These are phyloP conservation scores for Clonostachys chloroleuca DNA, from an alignment of 2,329 filamentous ascomycete species.

Conservation along the genomic window DNA sequence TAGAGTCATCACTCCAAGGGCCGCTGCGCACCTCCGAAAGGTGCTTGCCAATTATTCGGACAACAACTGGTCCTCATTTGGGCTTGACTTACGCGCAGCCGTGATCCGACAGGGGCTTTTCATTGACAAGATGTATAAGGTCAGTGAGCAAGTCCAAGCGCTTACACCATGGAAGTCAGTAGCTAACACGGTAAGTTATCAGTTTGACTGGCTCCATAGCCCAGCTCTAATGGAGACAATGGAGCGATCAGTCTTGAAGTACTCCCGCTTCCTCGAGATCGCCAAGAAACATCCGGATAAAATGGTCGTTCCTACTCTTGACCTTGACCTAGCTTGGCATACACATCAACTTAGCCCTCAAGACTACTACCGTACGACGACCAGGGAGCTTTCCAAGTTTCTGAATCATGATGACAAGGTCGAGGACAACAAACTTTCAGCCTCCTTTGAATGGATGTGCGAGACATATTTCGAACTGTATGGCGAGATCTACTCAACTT, in stretches of 20 bases:
- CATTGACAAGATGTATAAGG: constrained; percentile 30
- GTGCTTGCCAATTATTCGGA: background rate
- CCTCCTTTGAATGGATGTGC: constrained; percentile 19
- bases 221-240: background rate
- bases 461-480: constrained; percentile 20
- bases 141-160: background rate
- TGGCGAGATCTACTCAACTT: constrained; percentile 24
- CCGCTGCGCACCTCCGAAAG: background rate
- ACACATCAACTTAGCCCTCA: constrained; percentile 30
- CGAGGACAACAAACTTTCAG: constrained; percentile 11
- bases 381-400: constrained; percentile 10
- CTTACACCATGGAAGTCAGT: too few species aligned
- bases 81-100: background rate
- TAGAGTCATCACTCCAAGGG: too few species aligned
- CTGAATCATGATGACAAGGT: constrained; percentile 35
- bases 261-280: background rate
- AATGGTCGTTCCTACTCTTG: constrained; percentile 30
- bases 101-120: constrained; percentile 27
- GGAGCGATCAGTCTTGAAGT: background rate
- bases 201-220: background rate
- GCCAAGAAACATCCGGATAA: background rate
- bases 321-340: constrained; percentile 37
- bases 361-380: constrained; percentile 14
- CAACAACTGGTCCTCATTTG: background rate
- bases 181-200: too few species aligned